phyloP scores from a whole-genome alignment of 2,329 filamentous ascomycete species.

The Diaporthe nobilis region DNA sequence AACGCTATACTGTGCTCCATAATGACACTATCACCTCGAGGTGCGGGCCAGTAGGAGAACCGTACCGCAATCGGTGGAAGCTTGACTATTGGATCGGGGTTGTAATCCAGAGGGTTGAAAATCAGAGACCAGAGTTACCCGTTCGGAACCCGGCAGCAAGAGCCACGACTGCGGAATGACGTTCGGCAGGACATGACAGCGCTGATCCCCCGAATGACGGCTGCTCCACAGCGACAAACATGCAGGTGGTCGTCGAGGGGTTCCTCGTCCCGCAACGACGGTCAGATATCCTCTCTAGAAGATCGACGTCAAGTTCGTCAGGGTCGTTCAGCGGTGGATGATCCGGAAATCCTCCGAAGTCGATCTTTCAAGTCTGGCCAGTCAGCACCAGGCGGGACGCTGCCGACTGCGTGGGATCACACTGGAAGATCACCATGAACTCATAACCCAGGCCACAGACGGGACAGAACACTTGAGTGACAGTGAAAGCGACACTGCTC shows the following conservation, averaged over 20 bases:
- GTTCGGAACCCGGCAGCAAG: constrained; percentile 23
- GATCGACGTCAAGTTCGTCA: constrained; percentile 4
- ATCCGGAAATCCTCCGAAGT: constrained; percentile 3
- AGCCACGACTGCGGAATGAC: constrained; percentile 17
- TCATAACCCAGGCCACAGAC: not conserved
- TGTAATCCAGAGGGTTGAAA: not conserved
- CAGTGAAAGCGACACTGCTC: not conserved
- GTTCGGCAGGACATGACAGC: constrained; percentile 24
- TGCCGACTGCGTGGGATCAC: not conserved
- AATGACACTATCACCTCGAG: not conserved
- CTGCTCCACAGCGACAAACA: not conserved
- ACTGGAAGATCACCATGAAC: not conserved
- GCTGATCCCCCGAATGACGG: constrained; percentile 1
- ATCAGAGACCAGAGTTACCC: not conserved
- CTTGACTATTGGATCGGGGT: not conserved
- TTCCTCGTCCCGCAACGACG: not conserved
- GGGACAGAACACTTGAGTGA: not conserved
- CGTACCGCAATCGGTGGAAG: not conserved
- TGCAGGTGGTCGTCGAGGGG: not conserved
- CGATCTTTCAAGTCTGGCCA: not conserved
- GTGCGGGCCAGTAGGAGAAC: not conserved
- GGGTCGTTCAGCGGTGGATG: not conserved
- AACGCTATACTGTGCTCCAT: not conserved
- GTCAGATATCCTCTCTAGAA: not conserved
- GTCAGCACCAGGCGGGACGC: not conserved